Base-by-base conservation (phyloP, 2,329 filamentous ascomycete species). In the Westerdykella aurantiaca region DNA sequence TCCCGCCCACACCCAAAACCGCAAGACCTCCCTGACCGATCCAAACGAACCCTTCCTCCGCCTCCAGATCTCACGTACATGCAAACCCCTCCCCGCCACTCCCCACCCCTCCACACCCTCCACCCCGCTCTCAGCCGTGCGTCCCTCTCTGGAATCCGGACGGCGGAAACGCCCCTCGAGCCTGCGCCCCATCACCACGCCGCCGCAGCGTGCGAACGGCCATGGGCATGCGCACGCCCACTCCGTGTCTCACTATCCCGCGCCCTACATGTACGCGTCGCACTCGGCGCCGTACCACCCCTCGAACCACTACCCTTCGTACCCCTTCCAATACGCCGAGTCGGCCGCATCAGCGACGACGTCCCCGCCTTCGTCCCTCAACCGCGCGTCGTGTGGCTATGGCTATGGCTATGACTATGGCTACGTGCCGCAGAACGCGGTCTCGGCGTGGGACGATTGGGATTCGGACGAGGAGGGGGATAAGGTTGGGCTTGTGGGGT, bases 391-490 rank as follows among this genome's bases (percentile, higher is more conserved):
- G 6, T n/a, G 13, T 7, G 7, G 6, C 37, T 10, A 37, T 14
- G 34, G 17, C 13, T 37, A 9, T 18, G 9, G 17, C 9, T 10
- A 37, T 10, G 13, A 9, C 17, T 9, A n/a, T 10, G 34, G 9
- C 29, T 9, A 31, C 29, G 29, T 31, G 9, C 9, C 29, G 29
- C 33, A n/a, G 33, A 60, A 61, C 39, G 56, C 56, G 4, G 58
- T 47, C 3, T 62, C 57, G n/a, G 64, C 60, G 31, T 67, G 64
- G 64, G 63, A 67, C 22, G 61, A 64, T 38, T 65, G 59, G 54
- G 62, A 66, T 39, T 61, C 56, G n/a, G 61, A 64, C 14, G 58
- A 60, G 29, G 55, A 49, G 37, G 45, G 46, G n/a, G 58, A 63
- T 40, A 62, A 60, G 38, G 52, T 52, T 0, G 55, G 63, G 7